Evolutionary conservation across 352 stramenopile genomes (phyloP), one percentile per base, ranked within the genome.

Genomic region (Pythium inflatum): DNA sequence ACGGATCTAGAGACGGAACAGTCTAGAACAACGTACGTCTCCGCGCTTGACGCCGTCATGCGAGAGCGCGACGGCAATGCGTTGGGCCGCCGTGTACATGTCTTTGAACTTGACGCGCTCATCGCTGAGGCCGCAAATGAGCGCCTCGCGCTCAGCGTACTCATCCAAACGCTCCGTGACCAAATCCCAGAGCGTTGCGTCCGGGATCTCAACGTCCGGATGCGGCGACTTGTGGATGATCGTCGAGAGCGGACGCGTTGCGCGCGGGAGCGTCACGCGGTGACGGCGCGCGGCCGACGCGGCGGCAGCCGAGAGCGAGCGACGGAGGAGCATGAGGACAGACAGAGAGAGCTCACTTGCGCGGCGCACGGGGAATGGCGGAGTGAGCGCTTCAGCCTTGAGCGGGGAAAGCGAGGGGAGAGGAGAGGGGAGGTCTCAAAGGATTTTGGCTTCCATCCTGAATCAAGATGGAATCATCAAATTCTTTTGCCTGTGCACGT

Each of bases 181-280:
- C 43, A 91, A 61, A 55, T 90, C 78, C 74, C 74, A 87, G 24
- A 89, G 78, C 27, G 78, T 87, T 20, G 74, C 69, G 22, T 88
- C 49, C 1, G 83, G 83, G 31, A 91, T 83, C 20, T 79, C 61
- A 30, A 91, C 54, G 34, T 80, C 62, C 7, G 69, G 66, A 55
- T 89, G 80, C 18, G 79, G 83, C 45, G 83, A 89, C 48, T 77
- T 72, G 81, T 84, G 74, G 58, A 91, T 70, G 62, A 88, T 88
- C 61, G 74, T 80, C 46, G 79, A 81, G 38, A 83, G 75, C 45
- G 66, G 62, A 18, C 73, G 75, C 24, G 36, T 68, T 77, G 12
- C 2, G 22, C 49, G 28, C 25, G 49, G 49, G 3, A 38, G 25
- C 49, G 49, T 6, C 49, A 38, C 3, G 28, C 49, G 49, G 49